Evolutionary conservation across 2,329 filamentous ascomycete species (phyloP).

Genomic region (Coniochaeta sp.): DNA sequence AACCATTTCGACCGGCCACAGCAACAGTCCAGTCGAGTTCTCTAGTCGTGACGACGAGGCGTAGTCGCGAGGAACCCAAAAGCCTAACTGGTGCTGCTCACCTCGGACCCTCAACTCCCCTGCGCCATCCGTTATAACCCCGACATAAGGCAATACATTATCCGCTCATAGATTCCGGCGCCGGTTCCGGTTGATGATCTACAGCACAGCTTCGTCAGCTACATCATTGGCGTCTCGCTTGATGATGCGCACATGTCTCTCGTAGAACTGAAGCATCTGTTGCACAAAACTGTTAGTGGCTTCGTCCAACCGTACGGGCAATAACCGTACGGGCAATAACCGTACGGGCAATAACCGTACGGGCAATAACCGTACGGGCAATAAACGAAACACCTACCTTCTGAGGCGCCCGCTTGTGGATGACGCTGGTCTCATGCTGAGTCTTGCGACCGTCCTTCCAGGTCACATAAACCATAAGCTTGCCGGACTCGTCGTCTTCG

Average conservation of each 20-base stretch:
- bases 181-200: no score
- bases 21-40: no score
- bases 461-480: conserved; percentile 60
- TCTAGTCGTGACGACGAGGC: no score
- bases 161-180: neutral
- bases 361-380: no score
- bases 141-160: neutral
- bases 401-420: conserved; percentile 73
- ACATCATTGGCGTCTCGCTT: conserved; percentile 20
- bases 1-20: no score
- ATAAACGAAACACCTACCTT: conserved; percentile 45
- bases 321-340: no score
- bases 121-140: neutral
- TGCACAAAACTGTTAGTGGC: conserved; percentile 7
- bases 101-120: neutral
- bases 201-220: neutral
- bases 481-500: conserved; percentile 53
- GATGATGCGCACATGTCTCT: conserved; percentile 49
- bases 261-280: conserved; percentile 55
- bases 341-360: no score
- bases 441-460: conserved; percentile 72
- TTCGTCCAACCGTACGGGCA: neutral
- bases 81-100: neutral
- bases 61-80: conserved; percentile 5
- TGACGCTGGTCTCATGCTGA: conserved; percentile 59